Conservation (phyloP, 441 rosid species). For the Jatropha multifida region DNA sequence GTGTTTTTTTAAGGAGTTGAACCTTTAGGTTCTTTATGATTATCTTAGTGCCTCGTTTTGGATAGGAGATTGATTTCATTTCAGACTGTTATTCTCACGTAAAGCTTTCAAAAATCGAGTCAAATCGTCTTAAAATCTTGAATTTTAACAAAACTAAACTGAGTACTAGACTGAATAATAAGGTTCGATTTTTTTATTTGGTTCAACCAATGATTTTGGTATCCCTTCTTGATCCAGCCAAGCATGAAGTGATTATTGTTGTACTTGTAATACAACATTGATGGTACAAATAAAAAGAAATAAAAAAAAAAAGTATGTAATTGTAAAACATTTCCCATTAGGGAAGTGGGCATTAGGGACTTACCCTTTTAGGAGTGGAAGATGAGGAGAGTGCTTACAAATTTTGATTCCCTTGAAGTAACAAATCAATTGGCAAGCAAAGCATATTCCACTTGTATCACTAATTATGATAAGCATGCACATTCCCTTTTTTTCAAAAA, state of each 20-base stretch:
- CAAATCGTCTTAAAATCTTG: no score
- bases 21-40: no score
- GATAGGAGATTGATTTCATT: no score
- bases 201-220: no score
- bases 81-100: no score
- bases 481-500: not conserved
- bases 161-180: no score
- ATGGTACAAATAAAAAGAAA: not conserved
- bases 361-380: constrained; percentile 36
- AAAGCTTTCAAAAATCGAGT: no score
- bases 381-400: constrained; percentile 9
- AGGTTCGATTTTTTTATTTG: no score
- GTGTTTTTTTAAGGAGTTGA: no score
- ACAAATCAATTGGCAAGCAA: not conserved
- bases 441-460: constrained; percentile 21
- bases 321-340: constrained; percentile 29
- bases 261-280: constrained; percentile 5
- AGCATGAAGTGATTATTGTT: not conserved
- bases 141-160: no score
- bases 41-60: no score
- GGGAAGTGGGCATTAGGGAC: constrained; percentile 31
- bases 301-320: not conserved
- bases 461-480: constrained; percentile 34
- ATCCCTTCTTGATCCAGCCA: not conserved
- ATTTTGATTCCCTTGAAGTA: constrained; percentile 17